Conservation (phyloP, 805 yeast genomes). For the Saccharomycopsis fodiens region DNA sequence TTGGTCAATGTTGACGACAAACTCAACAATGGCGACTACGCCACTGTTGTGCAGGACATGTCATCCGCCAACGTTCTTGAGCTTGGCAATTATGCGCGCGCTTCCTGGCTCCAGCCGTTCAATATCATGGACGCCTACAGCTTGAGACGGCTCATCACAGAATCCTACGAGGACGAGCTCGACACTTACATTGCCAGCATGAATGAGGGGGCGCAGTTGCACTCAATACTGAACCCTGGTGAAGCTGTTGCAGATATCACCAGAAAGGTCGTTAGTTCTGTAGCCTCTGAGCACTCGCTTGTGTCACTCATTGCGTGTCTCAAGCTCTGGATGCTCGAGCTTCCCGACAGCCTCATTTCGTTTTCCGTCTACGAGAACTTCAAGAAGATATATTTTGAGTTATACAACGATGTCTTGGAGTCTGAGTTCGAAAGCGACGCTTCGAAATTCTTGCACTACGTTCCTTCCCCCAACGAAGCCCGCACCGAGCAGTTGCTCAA, state of each 20-base stretch:
- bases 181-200: background rate
- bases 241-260: constrained; percentile 10
- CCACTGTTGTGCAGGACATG: background rate
- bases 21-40: constrained; percentile 3
- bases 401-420: constrained; percentile 3
- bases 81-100: constrained; percentile 14
- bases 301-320: constrained; percentile 32
- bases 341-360: constrained; percentile 52
- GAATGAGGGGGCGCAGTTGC: background rate
- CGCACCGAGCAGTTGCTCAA: constrained; percentile 15
- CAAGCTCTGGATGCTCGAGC: constrained; percentile 49
- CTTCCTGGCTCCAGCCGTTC: constrained; percentile 19
- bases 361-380: constrained; percentile 26
- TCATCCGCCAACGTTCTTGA: constrained; percentile 3
- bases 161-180: constrained; percentile 9
- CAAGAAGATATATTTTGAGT: constrained; percentile 11
- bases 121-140: constrained; percentile 17
- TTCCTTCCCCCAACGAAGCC: too few species aligned
- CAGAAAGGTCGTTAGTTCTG: constrained; percentile 1
- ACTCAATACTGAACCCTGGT: background rate
- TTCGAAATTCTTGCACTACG: background rate
- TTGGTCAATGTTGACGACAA: constrained; percentile 14
- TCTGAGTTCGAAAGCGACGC: background rate
- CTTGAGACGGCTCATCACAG: constrained; percentile 9
- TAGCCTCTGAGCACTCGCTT: background rate